Conservation (phyloP, 352 stramenopile genomes). For the Globisporangium orthogonon region DNA sequence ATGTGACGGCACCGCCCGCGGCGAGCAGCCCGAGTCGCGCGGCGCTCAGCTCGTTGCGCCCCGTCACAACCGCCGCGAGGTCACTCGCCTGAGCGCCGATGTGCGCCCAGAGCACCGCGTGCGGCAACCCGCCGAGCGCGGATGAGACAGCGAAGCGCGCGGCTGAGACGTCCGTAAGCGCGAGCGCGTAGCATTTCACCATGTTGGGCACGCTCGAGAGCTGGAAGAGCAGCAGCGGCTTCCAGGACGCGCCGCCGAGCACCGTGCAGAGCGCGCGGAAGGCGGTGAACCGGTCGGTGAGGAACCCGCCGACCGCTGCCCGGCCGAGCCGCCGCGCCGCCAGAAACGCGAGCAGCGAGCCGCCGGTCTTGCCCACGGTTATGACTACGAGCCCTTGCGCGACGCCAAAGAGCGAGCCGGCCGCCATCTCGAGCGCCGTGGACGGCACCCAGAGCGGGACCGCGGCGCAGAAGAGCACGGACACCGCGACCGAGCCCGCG, state of each 20-base stretch:
- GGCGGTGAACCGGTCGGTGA: conserved; percentile 49
- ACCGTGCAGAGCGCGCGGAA: conserved; percentile 66
- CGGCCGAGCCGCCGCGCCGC: conserved; percentile 50
- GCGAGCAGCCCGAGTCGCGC: conserved; percentile 38
- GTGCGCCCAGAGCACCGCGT: conserved; percentile 67
- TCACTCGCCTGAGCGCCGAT: conserved; percentile 65
- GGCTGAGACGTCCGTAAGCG: conserved; percentile 60
- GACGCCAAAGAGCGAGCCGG: conserved; percentile 63
- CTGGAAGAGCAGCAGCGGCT: conserved; percentile 72
- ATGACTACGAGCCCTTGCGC: conserved; percentile 45
- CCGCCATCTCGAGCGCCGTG: conserved; percentile 57
- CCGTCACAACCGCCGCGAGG: conserved; percentile 48
- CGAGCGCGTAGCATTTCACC: conserved; percentile 75
- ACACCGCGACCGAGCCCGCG: conserved; percentile 40
- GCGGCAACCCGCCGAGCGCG: conserved; percentile 40
- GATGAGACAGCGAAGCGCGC: conserved; percentile 53
- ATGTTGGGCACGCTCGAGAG: conserved; percentile 74
- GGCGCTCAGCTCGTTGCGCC: conserved; percentile 37
- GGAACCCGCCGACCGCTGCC: conserved; percentile 50
- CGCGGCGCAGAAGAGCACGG: conserved; percentile 52
- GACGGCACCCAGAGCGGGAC: conserved; percentile 66
- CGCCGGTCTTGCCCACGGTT: conserved; percentile 56
- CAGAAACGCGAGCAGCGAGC: conserved; percentile 62
- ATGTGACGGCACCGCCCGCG: conserved; percentile 34
- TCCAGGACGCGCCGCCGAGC: conserved; percentile 61